phyloP scores from a whole-genome alignment of 257 asterid species.

The Paulownia fortunei region DNA sequence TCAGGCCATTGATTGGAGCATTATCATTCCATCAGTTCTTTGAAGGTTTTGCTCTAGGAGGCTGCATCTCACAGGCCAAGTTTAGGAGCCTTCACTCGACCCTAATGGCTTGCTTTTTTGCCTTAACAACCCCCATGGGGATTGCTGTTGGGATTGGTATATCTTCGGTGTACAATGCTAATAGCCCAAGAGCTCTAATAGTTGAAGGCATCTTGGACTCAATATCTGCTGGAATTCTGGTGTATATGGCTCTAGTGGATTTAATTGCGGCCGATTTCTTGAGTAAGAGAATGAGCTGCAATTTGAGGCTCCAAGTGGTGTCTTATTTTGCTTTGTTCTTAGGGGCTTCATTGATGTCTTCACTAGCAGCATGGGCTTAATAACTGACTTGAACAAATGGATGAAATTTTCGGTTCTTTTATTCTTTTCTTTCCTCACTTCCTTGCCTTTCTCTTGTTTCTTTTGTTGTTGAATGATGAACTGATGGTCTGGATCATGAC shows the following conservation, averaged over 20 bases:
- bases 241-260: conserved; percentile 93
- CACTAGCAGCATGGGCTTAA: conserved; percentile 82
- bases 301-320: conserved; percentile 71
- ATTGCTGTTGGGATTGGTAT: conserved; percentile 69
- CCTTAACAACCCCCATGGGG: conserved; percentile 86
- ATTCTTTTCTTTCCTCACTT: neutral
- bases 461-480: conserved; percentile 18
- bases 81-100: conserved; percentile 60
- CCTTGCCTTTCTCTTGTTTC: neutral
- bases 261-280: conserved; percentile 93
- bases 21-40: conserved; percentile 90
- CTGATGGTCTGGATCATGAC: conserved; percentile 16
- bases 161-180: conserved; percentile 69
- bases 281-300: conserved; percentile 95
- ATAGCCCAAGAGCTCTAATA: conserved; percentile 76
- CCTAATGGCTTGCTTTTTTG: conserved; percentile 87
- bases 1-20: conserved; percentile 84
- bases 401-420: neutral
- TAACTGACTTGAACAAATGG: neutral
- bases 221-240: conserved; percentile 88
- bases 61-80: conserved; percentile 90
- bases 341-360: conserved; percentile 89
- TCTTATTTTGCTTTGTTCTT: conserved; percentile 79
- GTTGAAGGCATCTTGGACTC: conserved; percentile 82
- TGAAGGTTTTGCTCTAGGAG: conserved; percentile 94